These are phyloP conservation scores for Suillus americanus DNA, from an alignment of 768 basidiomycete species.

Conservation along the genomic window DNA sequence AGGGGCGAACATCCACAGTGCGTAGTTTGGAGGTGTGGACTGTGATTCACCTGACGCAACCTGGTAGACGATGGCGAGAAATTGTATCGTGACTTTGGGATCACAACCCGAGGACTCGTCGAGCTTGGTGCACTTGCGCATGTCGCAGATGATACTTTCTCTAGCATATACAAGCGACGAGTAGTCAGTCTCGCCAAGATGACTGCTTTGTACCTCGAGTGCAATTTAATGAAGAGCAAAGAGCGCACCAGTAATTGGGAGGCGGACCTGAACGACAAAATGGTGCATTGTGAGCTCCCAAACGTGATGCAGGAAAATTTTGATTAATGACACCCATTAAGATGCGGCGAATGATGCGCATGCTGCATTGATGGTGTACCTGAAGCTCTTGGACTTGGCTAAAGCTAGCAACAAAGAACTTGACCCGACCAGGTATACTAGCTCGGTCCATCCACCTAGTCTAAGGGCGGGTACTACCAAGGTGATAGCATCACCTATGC, in stretches of 20 bases:
- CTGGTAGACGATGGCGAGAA: slow-evolving; percentile 47
- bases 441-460: slow-evolving; percentile 23
- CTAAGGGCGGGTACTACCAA: not conserved
- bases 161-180: slow-evolving; percentile 31
- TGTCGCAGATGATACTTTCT: slow-evolving; percentile 38
- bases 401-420: slow-evolving; percentile 18
- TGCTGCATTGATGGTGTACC: slow-evolving; percentile 45
- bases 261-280: slow-evolving; percentile 32
- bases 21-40: slow-evolving; percentile 12
- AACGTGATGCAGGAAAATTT: not conserved
- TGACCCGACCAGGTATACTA: slow-evolving; percentile 22
- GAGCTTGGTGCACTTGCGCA: slow-evolving; percentile 46
- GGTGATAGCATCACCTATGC: not conserved
- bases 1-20: slow-evolving; percentile 50
- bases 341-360: slow-evolving; percentile 56
- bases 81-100: slow-evolving; percentile 45
- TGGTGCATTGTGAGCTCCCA: slow-evolving; percentile 36
- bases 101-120: slow-evolving; percentile 40
- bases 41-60: not conserved
- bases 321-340: slow-evolving; percentile 14
- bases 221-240: slow-evolving; percentile 41
- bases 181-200: slow-evolving; percentile 45
- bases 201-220: slow-evolving; percentile 40
- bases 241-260: slow-evolving; percentile 53
- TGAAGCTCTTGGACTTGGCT: slow-evolving; percentile 35